Evolutionary conservation across 257 asterid species (phyloP).

Genomic region (Rauvolfia tetraphylla): DNA sequence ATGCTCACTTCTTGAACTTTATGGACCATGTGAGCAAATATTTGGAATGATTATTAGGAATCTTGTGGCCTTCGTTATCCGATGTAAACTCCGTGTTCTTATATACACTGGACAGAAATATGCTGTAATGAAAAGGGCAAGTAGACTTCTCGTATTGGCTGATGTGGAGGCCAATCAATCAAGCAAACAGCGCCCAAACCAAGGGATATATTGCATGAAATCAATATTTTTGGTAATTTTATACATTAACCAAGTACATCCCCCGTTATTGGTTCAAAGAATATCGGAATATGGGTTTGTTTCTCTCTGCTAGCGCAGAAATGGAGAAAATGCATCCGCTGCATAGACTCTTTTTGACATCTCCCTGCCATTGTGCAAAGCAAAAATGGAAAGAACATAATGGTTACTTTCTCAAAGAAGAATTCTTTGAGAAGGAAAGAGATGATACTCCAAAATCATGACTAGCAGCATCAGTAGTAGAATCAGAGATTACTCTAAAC

Average conservation of each 20-base stretch:
- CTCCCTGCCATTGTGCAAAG: neutral
- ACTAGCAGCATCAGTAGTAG: neutral
- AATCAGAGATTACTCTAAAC: neutral
- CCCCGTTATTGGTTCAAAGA: neutral
- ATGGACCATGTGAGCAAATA: neutral
- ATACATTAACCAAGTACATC: neutral
- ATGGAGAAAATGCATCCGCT: too few relatives aligned
- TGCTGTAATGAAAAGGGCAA: neutral
- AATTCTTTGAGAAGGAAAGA: neutral
- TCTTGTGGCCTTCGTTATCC: neutral
- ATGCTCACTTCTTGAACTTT: constrained; percentile 2
- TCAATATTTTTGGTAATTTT: neutral
- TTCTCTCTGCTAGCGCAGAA: neutral
- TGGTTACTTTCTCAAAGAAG: neutral
- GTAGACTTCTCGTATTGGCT: neutral
- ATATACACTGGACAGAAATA: too few relatives aligned
- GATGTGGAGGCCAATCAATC: neutral
- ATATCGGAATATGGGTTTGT: neutral
- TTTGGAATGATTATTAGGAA: neutral
- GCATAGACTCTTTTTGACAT: neutral
- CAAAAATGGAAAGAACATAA: neutral
- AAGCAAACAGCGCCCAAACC: neutral
- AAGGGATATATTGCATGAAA: neutral
- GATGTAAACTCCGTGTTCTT: neutral
- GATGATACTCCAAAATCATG: neutral